A percentile compares a stretch with the other conserved stretches of the same genome.
phyloP scores from a whole-genome alignment of 495 filamentous ascomycete species.

The Xylaria palmicola region DNA sequence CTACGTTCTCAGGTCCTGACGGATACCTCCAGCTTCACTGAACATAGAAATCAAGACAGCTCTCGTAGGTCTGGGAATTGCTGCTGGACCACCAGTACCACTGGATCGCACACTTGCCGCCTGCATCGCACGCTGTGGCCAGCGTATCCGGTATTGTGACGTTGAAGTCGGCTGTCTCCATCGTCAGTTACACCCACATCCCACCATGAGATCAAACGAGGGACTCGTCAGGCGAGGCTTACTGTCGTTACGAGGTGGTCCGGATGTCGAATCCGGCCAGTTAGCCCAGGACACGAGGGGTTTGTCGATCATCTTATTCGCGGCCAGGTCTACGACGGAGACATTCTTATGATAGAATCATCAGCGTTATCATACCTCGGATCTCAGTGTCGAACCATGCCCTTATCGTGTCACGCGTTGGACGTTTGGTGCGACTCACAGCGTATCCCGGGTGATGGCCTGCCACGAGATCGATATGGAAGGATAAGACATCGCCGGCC shows the following conservation, averaged over 20 bases:
- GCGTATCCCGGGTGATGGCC: conserved; percentile 14
- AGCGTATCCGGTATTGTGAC: conserved; percentile 11
- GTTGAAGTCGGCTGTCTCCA: conserved; percentile 1
- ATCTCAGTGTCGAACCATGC: too few species aligned
- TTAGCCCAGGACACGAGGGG: conserved; percentile 9
- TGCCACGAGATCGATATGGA: conserved; percentile 12
- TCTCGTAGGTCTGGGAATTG: conserved; percentile 15
- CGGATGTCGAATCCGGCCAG: conserved; percentile 13
- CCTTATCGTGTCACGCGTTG: not conserved
- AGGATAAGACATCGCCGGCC: conserved; percentile 7
- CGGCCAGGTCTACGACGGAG: conserved; percentile 8
- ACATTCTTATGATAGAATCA: not conserved
- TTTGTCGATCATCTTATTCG: conserved; percentile 12
- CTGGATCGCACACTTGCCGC: conserved; percentile 17
- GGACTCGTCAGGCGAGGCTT: not conserved
- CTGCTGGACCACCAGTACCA: conserved; percentile 17
- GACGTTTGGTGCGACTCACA: conserved; percentile 1
- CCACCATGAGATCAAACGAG: not conserved
- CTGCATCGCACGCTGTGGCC: not conserved
- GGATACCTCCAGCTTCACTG: not conserved
- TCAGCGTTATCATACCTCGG: not conserved
- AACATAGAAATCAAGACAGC: conserved; percentile 15
- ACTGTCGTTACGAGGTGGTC: conserved; percentile 15
- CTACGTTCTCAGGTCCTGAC: too few species aligned
- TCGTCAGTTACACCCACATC: not conserved